Conservation (phyloP, 1,284 basidiomycete species). For the Takashimella koratensis region DNA sequence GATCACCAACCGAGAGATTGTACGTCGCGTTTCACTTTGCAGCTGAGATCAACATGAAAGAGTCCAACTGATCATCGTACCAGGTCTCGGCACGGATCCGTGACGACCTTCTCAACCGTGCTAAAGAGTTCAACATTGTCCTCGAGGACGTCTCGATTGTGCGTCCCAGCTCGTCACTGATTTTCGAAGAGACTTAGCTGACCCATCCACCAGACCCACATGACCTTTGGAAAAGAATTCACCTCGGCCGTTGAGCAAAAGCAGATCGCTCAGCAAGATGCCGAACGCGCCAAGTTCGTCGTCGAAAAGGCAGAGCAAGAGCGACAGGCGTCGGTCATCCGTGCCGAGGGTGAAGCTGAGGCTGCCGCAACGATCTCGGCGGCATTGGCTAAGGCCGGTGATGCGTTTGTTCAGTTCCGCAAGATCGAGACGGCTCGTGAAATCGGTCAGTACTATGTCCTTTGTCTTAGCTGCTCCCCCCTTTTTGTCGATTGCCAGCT, state of each 20-base stretch:
- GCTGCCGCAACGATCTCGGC: slow-evolving; percentile 88
- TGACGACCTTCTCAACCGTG: slow-evolving; percentile 86
- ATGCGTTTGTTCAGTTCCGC: slow-evolving; percentile 90
- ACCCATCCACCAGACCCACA: slow-evolving; percentile 38
- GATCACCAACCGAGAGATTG: slow-evolving; percentile 62
- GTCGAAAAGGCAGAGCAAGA: slow-evolving; percentile 97
- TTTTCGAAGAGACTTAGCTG: not conserved
- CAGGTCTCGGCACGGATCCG: slow-evolving; percentile 91
- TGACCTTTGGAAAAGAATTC: slow-evolving; percentile 52
- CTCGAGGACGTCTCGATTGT: slow-evolving; percentile 94
- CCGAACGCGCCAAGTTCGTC: slow-evolving; percentile 97
- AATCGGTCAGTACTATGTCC: slow-evolving; percentile 60
- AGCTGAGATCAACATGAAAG: not conserved
- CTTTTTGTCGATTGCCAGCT: not conserved
- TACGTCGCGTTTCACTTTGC: too few species aligned
- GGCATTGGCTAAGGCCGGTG: slow-evolving; percentile 85
- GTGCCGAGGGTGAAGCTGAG: slow-evolving; percentile 98
- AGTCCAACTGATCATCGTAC: not conserved
- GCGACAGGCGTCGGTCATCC: slow-evolving; percentile 93
- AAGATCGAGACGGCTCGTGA: slow-evolving; percentile 98
- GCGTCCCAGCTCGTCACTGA: slow-evolving; percentile 2
- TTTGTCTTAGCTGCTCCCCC: not conserved
- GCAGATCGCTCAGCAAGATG: slow-evolving; percentile 62
- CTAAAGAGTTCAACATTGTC: slow-evolving; percentile 92
- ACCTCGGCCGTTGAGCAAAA: slow-evolving; percentile 92